phyloP scores from a whole-genome alignment of 1,284 basidiomycete genomes.

The Tylopilus orsonianus region DNA sequence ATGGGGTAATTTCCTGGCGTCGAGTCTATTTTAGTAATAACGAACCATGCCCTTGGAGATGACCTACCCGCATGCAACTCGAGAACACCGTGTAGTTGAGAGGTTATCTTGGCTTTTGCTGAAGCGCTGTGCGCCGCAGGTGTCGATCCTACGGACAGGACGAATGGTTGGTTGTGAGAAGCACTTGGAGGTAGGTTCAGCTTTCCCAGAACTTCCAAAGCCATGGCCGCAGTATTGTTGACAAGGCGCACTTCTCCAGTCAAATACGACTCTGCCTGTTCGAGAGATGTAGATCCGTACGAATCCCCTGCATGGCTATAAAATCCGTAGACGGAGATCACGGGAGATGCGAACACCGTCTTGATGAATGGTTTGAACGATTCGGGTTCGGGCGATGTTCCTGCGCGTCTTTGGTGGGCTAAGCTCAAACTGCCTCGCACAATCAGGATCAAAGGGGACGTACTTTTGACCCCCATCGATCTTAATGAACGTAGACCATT shows the following conservation, averaged over 20 bases:
- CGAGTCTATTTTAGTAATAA: constrained; percentile 9
- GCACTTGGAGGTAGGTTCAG: constrained; percentile 33
- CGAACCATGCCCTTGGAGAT: background rate
- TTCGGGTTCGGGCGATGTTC: constrained; percentile 55
- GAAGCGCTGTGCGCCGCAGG: constrained; percentile 80
- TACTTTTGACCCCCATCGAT: constrained; percentile 78
- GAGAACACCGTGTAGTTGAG: constrained; percentile 56
- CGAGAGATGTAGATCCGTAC: constrained; percentile 67
- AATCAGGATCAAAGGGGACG: constrained; percentile 27
- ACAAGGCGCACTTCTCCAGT: constrained; percentile 73
- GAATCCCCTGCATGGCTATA: constrained; percentile 81
- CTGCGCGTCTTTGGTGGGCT: constrained; percentile 69
- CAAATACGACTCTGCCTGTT: constrained; percentile 65
- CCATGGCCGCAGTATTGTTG: constrained; percentile 63
- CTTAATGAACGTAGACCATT: constrained; percentile 81
- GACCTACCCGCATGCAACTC: constrained; percentile 73
- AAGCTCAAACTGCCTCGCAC: constrained; percentile 5
- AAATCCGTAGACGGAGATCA: constrained; percentile 74
- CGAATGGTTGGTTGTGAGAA: constrained; percentile 49
- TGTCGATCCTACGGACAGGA: constrained; percentile 83
- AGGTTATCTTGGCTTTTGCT: constrained; percentile 48
- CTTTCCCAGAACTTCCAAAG: constrained; percentile 50
- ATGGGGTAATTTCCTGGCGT: constrained; percentile 76
- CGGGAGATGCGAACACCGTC: constrained; percentile 50
- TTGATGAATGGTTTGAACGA: constrained; percentile 60